Conservation (phyloP, 2,329 filamentous ascomycete genomes). For the Atkinsonella hypoxylon region DNA sequence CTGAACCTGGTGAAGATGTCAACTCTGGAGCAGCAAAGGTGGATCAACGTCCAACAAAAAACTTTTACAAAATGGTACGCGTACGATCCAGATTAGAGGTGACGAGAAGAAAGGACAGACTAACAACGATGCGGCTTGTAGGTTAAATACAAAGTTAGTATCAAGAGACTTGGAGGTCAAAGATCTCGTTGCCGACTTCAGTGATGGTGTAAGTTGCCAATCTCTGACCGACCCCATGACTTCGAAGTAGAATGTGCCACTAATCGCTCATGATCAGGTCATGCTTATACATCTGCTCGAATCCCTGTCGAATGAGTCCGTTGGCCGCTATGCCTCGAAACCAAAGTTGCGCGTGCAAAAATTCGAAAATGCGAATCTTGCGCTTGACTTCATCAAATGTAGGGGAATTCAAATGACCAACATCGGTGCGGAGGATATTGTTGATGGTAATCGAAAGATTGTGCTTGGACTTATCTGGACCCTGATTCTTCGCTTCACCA, state of each 20-base stretch:
- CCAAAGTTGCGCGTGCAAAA: constrained; percentile 92
- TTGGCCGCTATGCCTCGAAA: constrained; percentile 92
- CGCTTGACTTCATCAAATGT: constrained; percentile 83
- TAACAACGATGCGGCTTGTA: constrained; percentile 21
- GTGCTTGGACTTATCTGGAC: constrained; percentile 97
- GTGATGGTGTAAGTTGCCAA: constrained; percentile 66
- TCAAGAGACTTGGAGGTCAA: constrained; percentile 66
- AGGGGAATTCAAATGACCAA: constrained; percentile 95
- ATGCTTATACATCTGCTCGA: constrained; percentile 95
- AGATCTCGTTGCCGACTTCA: constrained; percentile 79
- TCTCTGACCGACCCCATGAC: not conserved
- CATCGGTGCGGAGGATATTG: constrained; percentile 94
- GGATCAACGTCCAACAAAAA: constrained; percentile 85
- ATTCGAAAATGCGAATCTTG: constrained; percentile 96
- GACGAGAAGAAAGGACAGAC: not conserved
- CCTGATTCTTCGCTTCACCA: constrained; percentile 92
- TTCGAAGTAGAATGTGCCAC: constrained; percentile 7
- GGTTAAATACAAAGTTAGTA: constrained; percentile 93
- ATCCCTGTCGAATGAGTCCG: constrained; percentile 85
- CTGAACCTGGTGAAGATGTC: constrained; percentile 47
- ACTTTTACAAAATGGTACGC: constrained; percentile 88
- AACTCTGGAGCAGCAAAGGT: constrained; percentile 51
- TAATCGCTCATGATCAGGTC: constrained; percentile 41
- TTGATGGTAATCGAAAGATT: constrained; percentile 96
- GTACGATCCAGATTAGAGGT: not conserved